Evolutionary conservation across 805 yeast genomes (phyloP), one percentile per base, ranked within the genome.

Genomic region (Pichia gijzeniarum): DNA sequence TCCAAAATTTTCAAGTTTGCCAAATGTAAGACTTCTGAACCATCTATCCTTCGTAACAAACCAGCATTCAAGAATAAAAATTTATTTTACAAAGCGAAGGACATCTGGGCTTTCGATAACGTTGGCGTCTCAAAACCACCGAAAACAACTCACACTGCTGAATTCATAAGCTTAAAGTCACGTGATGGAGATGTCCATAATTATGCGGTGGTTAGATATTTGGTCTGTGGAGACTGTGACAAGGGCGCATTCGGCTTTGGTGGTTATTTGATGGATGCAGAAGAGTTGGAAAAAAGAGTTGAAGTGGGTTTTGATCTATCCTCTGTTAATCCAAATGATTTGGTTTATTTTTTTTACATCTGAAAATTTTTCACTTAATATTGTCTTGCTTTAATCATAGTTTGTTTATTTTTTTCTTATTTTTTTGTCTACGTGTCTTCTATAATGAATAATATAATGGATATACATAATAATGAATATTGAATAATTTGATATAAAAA

Each of bases 61-160:
- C 20, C 28, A 33, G 14, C 22, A n/a, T 19, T 22, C 33, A 5
- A 33, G 18, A 13, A 35, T 27, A 19, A 13, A 10, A 38, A 35
- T 34, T 13, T n/a, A 16, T 59, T 78, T 55, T 67, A 71, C 36
- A 55, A 65, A 25, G 65, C 82, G 1, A 55, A 63, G 2, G 86
- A 82, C 54, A 78, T 80, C 43, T 85, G 93, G 93, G 85, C 77
- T 51, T 85, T 85, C 54, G 90, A 85, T 51, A 85, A 85, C 55
- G 75, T 85, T 38, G 90, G 88, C 1, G 91, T 85, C 2, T 82
- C 89, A 1, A 72, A 72, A 40, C 66, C 65, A 10, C 43, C 41
- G 2, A 10, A 32, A 7, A 25, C 20, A 20, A 16, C 21, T 10
- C 28, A 38, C 7, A 35, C 43, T n/a, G 22, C 43, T 16, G 45